Conservation (phyloP, 371 early-diverging fungal species). For the Apophysomyces sp. region DNA sequence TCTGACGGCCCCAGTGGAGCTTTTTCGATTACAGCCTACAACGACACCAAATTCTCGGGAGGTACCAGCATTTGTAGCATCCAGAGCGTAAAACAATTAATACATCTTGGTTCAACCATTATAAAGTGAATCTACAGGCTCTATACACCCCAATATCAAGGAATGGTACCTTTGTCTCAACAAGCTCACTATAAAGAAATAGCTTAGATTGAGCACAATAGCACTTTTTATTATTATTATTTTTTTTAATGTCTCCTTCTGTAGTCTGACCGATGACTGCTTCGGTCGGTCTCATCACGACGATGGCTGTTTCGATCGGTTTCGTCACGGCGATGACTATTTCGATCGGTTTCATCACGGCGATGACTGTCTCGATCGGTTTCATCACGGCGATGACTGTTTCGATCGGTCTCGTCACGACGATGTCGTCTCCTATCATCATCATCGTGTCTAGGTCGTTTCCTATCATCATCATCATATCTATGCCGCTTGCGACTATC, state of each 20-base stretch:
- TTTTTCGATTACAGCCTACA: not conserved
- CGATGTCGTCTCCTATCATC: constrained; percentile 3
- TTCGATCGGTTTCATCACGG: constrained; percentile 5
- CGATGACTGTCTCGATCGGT: constrained; percentile 2
- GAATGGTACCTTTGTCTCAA: not conserved
- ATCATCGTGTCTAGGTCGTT: constrained; percentile 4
- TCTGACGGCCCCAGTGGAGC: not conserved
- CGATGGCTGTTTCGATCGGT: constrained; percentile 3
- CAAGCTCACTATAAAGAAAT: not conserved
- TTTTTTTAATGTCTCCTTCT: constrained; percentile 3
- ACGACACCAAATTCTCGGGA: not conserved
- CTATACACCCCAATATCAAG: not conserved
- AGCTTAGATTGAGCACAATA: not conserved
- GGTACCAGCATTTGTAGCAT: not conserved
- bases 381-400: constrained; percentile 5
- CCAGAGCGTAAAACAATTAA: not conserved
- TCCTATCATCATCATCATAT: constrained; percentile 2
- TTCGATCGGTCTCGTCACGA: constrained; percentile 4
- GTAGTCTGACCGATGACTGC: not conserved
- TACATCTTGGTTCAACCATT: no score
- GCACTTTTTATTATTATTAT: not conserved
- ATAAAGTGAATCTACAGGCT: no score
- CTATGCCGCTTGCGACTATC: constrained; percentile 11
- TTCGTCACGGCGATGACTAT: not conserved
- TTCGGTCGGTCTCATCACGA: constrained; percentile 2